Conservation (phyloP, 306 rosid species). For the Notholithocarpus densiflorus region DNA sequence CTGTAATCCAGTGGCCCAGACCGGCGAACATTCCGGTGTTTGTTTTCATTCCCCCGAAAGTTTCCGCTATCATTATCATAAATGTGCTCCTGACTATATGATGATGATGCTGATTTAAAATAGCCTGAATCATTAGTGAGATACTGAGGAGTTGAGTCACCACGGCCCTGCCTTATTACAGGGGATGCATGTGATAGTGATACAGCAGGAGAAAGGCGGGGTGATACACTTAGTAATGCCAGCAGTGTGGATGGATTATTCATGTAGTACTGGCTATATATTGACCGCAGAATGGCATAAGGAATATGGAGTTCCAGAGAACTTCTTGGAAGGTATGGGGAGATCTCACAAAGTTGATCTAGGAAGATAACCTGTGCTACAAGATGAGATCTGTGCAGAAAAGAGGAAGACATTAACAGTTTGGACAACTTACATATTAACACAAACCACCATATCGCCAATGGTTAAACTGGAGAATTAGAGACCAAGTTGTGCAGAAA, state of each 20-base stretch:
- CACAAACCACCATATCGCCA: background rate
- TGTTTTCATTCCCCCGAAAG: constrained; percentile 45
- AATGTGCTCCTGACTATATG: constrained; percentile 54
- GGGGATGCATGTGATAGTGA: constrained; percentile 79
- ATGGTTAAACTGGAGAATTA: background rate
- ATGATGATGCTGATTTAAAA: constrained; percentile 62
- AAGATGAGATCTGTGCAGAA: constrained; percentile 75
- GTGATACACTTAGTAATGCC: constrained; percentile 67
- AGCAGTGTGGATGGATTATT: constrained; percentile 62
- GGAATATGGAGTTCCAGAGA: constrained; percentile 81
- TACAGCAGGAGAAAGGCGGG: constrained; percentile 78
- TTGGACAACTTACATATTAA: background rate
- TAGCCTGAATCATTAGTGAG: constrained; percentile 58
- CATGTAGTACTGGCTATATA: constrained; percentile 87
- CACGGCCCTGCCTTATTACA: constrained; percentile 55
- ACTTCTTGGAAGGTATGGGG: constrained; percentile 91
- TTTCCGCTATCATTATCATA: constrained; percentile 54
- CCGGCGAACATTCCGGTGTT: constrained; percentile 57
- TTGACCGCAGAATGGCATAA: constrained; percentile 84
- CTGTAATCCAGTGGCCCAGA: constrained; percentile 96
- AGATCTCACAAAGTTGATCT: constrained; percentile 89
- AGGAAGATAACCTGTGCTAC: constrained; percentile 89
- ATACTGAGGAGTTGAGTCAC: constrained; percentile 70
- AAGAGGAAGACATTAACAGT: constrained; percentile 12
- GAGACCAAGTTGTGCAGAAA: background rate